Conservation (phyloP, 257 asterid genomes). For the Phtheirospermum japonicum region DNA sequence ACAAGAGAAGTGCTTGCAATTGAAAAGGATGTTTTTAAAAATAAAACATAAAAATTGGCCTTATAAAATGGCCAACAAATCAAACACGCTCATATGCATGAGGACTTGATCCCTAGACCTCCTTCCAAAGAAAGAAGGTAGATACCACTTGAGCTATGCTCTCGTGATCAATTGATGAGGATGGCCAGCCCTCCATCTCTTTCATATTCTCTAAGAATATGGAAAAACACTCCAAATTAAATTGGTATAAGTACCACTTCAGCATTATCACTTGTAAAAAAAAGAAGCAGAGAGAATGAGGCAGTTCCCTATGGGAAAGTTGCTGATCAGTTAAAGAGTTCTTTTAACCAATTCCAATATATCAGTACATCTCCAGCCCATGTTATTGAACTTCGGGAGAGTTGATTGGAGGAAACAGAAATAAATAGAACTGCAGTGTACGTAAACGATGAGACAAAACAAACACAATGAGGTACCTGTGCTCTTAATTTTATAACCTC, state of each 20-base stretch:
- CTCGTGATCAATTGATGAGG: background rate
- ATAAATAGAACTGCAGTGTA: constrained; percentile 21
- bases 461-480: constrained; percentile 48
- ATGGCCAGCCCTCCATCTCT: constrained; percentile 14
- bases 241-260: constrained; percentile 4
- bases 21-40: no score
- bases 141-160: no score
- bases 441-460: constrained; percentile 16
- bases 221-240: constrained; percentile 14
- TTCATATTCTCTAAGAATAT: constrained; percentile 22
- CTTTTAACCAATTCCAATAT: constrained; percentile 20
- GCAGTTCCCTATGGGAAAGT: constrained; percentile 8
- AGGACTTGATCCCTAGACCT: no score
- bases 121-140: no score
- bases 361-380: constrained; percentile 20
- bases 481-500: constrained; percentile 70
- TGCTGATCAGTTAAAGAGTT: constrained; percentile 17
- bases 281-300: constrained; percentile 18
- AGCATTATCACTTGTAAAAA: constrained; percentile 9
- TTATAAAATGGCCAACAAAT: no score
- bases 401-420: constrained; percentile 3
- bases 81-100: no score
- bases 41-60: no score
- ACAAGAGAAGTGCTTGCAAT: no score
- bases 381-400: constrained; percentile 14